A percentile compares a stretch with the other conserved stretches of the same genome.
phyloP scores from a whole-genome alignment of 208 protist species.

The Trypanosoma mega region DNA sequence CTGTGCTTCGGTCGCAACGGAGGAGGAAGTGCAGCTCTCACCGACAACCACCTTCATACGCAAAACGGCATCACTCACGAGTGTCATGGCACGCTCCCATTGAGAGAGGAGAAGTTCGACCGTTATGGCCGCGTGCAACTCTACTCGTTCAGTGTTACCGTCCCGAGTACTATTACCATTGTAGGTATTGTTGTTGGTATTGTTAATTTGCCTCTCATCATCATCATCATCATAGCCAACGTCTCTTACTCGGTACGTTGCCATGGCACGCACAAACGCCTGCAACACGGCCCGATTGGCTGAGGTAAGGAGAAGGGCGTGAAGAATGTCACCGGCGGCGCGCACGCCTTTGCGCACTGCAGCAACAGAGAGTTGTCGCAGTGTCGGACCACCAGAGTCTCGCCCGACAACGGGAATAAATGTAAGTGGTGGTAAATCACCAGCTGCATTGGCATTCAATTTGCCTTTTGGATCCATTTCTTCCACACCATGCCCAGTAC shows the following conservation, averaged over 20 bases:
- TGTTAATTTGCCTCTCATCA: neutral
- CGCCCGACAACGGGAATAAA: conserved; percentile 21
- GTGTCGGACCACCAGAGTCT: conserved; percentile 21
- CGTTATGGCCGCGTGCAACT: conserved; percentile 78
- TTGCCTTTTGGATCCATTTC: no score
- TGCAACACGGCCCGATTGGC: conserved; percentile 63
- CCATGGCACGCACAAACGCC: conserved; percentile 60
- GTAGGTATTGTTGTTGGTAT: neutral
- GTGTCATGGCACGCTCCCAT: conserved; percentile 71
- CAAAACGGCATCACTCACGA: conserved; percentile 57
- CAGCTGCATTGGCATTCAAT: no score
- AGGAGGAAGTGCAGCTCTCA: conserved; percentile 61
- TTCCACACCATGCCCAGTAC: neutral
- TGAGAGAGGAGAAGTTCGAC: conserved; percentile 80
- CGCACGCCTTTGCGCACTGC: conserved; percentile 60
- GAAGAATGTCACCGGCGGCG: conserved; percentile 43
- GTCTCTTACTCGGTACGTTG: conserved; percentile 54
- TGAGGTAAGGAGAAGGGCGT: conserved; percentile 62
- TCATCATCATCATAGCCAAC: conserved; percentile 17
- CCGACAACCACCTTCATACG: conserved; percentile 85
- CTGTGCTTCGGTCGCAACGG: conserved; percentile 44
- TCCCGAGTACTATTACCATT: neutral
- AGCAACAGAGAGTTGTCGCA: conserved; percentile 72
- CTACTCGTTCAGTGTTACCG: conserved; percentile 41
- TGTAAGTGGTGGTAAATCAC: conserved; percentile 11